These are phyloP conservation scores for Dentipellis fragilis DNA, from an alignment of 768 basidiomycete species.

Conservation along the genomic window DNA sequence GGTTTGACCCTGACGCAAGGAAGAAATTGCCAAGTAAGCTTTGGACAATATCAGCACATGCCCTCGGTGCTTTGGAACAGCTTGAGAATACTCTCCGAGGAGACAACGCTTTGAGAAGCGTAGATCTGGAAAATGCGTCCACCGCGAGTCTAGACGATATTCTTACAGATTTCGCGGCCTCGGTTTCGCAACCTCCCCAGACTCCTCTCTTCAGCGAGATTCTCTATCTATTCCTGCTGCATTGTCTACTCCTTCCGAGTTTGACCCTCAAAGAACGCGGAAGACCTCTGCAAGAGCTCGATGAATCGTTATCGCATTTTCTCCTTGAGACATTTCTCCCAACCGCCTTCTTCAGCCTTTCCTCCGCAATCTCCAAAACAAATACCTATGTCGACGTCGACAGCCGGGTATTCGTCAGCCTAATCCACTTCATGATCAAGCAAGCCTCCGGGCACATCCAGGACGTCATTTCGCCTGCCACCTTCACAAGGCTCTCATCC, in stretches of 20 bases:
- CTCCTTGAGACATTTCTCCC: constrained; percentile 33
- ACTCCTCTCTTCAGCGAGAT: background rate
- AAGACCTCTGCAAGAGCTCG: constrained; percentile 17
- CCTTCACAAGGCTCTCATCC: constrained; percentile 1
- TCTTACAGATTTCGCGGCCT: background rate
- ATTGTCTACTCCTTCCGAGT: constrained; percentile 8
- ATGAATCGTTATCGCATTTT: constrained; percentile 19
- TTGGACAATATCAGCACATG: constrained; percentile 13
- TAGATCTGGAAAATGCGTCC: too few species aligned
- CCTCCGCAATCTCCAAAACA: constrained; percentile 11
- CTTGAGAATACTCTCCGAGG: background rate
- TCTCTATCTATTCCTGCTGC: constrained; percentile 7
- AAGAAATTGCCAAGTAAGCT: constrained; percentile 5
- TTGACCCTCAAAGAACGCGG: constrained; percentile 14
- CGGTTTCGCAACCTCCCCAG: background rate
- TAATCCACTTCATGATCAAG: constrained; percentile 29
- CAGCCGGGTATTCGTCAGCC: constrained; percentile 36
- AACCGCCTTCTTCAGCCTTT: constrained; percentile 23
- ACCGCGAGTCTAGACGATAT: background rate
- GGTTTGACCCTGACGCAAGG: constrained; percentile 15
- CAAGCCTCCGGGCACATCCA: too few species aligned
- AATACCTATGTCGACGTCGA: constrained; percentile 37
- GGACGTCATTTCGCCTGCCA: too few species aligned
- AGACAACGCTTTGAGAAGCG: background rate
- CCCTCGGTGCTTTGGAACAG: constrained; percentile 7